Base-by-base conservation (phyloP, 352 stramenopile genomes). In the Phytopythium montanum region DNA sequence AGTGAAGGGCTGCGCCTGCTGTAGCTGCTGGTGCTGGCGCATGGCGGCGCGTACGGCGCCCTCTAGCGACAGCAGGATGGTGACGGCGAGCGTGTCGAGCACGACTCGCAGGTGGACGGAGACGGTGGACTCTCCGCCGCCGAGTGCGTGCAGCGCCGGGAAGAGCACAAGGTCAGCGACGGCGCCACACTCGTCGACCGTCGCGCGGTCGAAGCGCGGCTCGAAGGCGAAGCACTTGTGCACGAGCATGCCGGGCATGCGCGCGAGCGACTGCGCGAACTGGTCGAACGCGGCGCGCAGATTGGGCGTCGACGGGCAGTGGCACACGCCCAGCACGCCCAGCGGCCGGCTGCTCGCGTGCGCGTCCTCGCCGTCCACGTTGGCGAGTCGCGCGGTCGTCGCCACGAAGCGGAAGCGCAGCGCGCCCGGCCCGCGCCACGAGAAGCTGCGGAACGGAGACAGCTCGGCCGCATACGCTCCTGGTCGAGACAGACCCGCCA, bases 211-310 rank as follows among this genome's bases (percentile, higher is more conserved):
- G 46, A 95, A 93, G 21, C 69, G 64, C 61, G 91, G 81, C 59
- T 95, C 84, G 54, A 95, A 95, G 25, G 81, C 84, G 68, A 93
- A 94, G 58, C 86, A 87, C 52, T 91, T 90, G 21, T 90, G 79
- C 50, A 94, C 64, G 36, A 95, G 66, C 16, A 88, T 72, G n/a
- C 72, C 76, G 0, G 76, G 78, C 44, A 93, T 91, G 18, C 79
- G 80, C 38, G 68, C 65, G 54, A 89, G 75, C 23, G 79, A 85
- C 48, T 79, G 68, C 59, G 80, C 72, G 49, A 93, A 94, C 61
- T 91, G 73, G 29, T 72, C 62, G 65, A 88, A 84, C 2, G 84
- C 85, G 36, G 75, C 69, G 21, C 66, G 48, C 46, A 94, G 59
- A 21, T 72, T 73, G 29, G 76, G 73, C 42, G 86, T 85, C 31